phyloP scores from a whole-genome alignment of 805 yeast genomes.

The Wickerhamiella shivajii region DNA sequence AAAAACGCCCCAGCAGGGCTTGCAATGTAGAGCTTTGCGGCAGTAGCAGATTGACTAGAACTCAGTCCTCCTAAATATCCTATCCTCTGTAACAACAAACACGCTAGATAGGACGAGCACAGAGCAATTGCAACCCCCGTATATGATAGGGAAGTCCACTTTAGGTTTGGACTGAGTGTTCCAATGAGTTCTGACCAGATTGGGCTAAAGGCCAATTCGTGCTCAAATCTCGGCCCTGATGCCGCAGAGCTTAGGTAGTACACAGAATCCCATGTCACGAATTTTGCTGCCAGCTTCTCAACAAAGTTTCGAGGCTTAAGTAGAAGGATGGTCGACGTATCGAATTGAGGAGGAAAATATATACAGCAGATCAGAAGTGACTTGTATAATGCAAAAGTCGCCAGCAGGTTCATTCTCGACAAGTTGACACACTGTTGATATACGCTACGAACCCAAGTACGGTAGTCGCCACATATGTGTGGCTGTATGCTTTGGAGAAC shows the following conservation, averaged over 20 bases:
- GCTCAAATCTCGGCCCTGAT: slow-evolving; percentile 51
- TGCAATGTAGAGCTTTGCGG: slow-evolving; percentile 37
- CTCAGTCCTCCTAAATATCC: slow-evolving; percentile 11
- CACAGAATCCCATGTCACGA: slow-evolving; percentile 77
- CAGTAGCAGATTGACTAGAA: slow-evolving; percentile 19
- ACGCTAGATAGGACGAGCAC: slow-evolving; percentile 12
- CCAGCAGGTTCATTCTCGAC: too few relatives aligned
- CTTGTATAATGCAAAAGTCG: slow-evolving; percentile 21
- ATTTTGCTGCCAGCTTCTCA: slow-evolving; percentile 18
- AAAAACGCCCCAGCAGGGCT: slow-evolving; percentile 74
- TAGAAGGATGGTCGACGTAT: slow-evolving; percentile 34
- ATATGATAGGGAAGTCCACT: slow-evolving; percentile 25
- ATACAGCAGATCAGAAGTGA: slow-evolving; percentile 26
- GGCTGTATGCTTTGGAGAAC: too few relatives aligned
- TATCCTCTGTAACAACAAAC: background rate
- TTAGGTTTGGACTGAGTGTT: slow-evolving; percentile 5
- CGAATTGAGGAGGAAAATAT: slow-evolving; percentile 31
- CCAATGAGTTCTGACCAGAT: slow-evolving; percentile 49
- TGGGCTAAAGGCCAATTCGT: slow-evolving; percentile 80
- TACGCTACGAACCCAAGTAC: too few relatives aligned
- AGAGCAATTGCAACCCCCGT: slow-evolving; percentile 39
- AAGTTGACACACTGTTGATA: too few relatives aligned
- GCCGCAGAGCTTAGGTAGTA: slow-evolving; percentile 49
- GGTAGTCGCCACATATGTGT: too few relatives aligned
- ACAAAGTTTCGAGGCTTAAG: slow-evolving; percentile 11